Base-by-base conservation (phyloP, 495 filamentous ascomycete species). In the Tuber aestivum region DNA sequence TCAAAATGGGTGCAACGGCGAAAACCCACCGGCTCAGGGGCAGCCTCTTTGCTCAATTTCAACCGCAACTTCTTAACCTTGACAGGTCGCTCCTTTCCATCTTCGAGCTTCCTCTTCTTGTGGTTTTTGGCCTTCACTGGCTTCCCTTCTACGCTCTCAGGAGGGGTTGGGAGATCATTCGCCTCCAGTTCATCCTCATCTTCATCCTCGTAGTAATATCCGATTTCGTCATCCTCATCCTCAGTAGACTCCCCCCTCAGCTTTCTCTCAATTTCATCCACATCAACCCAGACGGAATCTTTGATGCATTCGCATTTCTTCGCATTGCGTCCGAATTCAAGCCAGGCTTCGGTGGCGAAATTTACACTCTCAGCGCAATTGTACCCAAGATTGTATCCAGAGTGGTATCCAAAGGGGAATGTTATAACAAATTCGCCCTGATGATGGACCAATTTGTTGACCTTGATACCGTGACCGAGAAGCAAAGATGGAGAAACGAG, bases 291-390 rank as follows among this genome's bases (percentile, higher is more conserved):
- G 38, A 99, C 95, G 78, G 94, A 97, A 85, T 99, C 95, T 70
- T 94, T 89, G 37, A 89, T 87, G 83, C 95, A 99, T 82, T 97
- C 88, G 83, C 95, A 99, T 83, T 95, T 97, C 83, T 97, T 96
- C n/a, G 95, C 96, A 79, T 97, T 92, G 75, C 92, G 91, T n/a
- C 93, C 95, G 86, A 94, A 97, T 37, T 95, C 89, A 45, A 99
- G 84, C 95, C 95, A 99, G 61, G 92, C 89, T 77, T 97, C 93
- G 18, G 95, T 90, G 27, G 95, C 95, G 84, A 99, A 99, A 84
- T 99, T 99, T 84, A 99, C 95, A 3, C 95, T 97, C 83, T 99
- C 95, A 44, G 95, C 95, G 84, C 95, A 99, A 83, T 99, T 99
- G 84, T 99, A 99, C 20, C 96, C 95, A 45, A 99, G 85, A 78